Conservation (phyloP, 306 rosid genomes). For the Inga oerstediana region DNA sequence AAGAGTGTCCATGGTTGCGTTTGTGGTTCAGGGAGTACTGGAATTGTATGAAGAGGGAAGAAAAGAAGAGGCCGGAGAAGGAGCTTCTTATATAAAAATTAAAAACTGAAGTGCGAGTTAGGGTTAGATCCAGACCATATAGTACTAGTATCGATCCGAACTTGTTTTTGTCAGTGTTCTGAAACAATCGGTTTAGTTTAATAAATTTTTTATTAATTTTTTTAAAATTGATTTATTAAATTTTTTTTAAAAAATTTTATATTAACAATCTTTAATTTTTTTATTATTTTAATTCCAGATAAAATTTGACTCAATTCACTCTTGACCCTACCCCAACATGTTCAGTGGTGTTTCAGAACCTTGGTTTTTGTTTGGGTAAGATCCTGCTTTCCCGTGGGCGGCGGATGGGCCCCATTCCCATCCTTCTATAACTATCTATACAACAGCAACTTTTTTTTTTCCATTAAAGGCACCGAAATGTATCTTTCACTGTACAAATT, state of each 20-base stretch:
- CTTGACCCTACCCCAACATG: no score
- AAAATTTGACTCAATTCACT: no score
- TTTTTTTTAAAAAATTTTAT: no score
- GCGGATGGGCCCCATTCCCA: conserved; percentile 71
- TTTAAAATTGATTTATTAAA: no score
- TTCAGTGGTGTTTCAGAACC: no score
- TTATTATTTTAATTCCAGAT: no score
- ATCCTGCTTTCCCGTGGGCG: conserved; percentile 72
- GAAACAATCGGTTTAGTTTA: no score
- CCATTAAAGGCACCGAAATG: not conserved
- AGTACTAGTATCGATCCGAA: conserved; percentile 37
- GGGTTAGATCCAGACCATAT: conserved; percentile 53
- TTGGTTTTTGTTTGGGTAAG: conserved; percentile 47
- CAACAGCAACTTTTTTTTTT: not conserved
- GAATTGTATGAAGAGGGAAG: not conserved
- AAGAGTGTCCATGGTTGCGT: not conserved
- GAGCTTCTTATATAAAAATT: not conserved
- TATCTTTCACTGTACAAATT: not conserved
- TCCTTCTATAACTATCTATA: not conserved
- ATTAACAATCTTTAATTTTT: no score
- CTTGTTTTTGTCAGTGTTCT: conserved; percentile 20
- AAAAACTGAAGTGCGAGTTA: conserved; percentile 26
- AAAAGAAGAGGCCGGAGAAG: not conserved
- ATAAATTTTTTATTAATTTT: no score
- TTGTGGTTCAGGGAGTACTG: not conserved